phyloP scores from a whole-genome alignment of 495 filamentous ascomycete genomes.

The Delitschia confertaspora region DNA sequence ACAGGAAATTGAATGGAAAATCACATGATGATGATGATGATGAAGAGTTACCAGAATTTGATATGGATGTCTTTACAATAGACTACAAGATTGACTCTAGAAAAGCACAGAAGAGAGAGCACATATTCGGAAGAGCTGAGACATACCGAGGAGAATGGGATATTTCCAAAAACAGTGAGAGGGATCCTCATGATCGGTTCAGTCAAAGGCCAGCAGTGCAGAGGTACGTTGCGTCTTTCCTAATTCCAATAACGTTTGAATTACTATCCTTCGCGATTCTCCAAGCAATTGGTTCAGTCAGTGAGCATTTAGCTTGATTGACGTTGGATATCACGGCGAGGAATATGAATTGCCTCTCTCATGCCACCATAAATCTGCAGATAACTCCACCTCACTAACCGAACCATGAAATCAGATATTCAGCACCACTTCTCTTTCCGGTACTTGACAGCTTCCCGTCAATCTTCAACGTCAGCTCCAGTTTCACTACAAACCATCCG shows the following conservation, averaged over 20 bases:
- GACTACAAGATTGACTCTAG: conserved; percentile 12
- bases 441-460: conserved; percentile 72
- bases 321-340: not conserved
- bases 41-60: conserved; percentile 14
- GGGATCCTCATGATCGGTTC: conserved; percentile 23
- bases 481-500: conserved; percentile 32
- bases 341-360: not conserved
- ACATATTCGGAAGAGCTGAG: conserved; percentile 29
- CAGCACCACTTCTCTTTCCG: conserved; percentile 58
- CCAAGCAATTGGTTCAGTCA: too few species aligned
- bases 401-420: conserved; percentile 39
- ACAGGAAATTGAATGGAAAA: too few species aligned
- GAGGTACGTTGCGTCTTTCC: conserved; percentile 15
- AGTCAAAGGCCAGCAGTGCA: conserved; percentile 20
- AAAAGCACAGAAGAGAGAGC: conserved; percentile 14
- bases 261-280: too few species aligned
- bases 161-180: conserved; percentile 7
- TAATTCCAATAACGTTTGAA: not conserved
- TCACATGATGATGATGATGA: conserved; percentile 12
- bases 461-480: conserved; percentile 48
- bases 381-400: conserved; percentile 9
- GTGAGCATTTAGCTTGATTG: too few species aligned
- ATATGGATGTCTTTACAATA: conserved; percentile 22
- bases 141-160: conserved; percentile 29
- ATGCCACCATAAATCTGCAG: not conserved